A percentile compares a stretch with the other conserved stretches of the same genome.
These are phyloP conservation scores for Rhizophora apiculata DNA, from an alignment of 345 rosid species.

Conservation along the genomic window DNA sequence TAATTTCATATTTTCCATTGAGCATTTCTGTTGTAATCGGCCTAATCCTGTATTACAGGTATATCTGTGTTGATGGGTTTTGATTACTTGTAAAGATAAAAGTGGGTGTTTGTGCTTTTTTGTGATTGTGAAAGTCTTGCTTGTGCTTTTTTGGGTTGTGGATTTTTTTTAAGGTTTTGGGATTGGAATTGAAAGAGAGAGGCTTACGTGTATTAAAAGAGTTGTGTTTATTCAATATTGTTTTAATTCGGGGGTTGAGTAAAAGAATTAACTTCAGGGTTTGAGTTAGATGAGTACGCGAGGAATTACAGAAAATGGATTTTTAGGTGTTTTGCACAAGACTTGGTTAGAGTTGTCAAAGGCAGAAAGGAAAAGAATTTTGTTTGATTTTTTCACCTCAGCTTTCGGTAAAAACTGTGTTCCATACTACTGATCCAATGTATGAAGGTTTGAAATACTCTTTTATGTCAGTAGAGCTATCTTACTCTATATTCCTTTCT, in stretches of 20 bases:
- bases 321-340: too few relatives aligned
- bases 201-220: too few relatives aligned
- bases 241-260: too few relatives aligned
- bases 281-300: too few relatives aligned
- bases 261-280: too few relatives aligned
- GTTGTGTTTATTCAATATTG: too few relatives aligned
- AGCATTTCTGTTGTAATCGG: conserved; percentile 72
- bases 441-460: not conserved
- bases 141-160: not conserved
- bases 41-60: conserved; percentile 86
- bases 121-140: not conserved
- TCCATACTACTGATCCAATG: not conserved
- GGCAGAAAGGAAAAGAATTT: too few relatives aligned
- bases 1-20: conserved; percentile 48
- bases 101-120: not conserved
- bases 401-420: too few relatives aligned
- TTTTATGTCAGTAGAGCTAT: not conserved
- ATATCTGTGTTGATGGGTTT: not conserved
- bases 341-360: too few relatives aligned
- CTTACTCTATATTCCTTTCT: not conserved
- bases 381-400: too few relatives aligned
- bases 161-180: not conserved
- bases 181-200: too few relatives aligned
- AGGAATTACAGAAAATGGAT: too few relatives aligned
- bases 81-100: not conserved